Percentiles rank a stretch among this genome's conserved stretches.
phyloP scores from a whole-genome alignment of 139 green algal genomes.

The Closterium sp. region DNA sequence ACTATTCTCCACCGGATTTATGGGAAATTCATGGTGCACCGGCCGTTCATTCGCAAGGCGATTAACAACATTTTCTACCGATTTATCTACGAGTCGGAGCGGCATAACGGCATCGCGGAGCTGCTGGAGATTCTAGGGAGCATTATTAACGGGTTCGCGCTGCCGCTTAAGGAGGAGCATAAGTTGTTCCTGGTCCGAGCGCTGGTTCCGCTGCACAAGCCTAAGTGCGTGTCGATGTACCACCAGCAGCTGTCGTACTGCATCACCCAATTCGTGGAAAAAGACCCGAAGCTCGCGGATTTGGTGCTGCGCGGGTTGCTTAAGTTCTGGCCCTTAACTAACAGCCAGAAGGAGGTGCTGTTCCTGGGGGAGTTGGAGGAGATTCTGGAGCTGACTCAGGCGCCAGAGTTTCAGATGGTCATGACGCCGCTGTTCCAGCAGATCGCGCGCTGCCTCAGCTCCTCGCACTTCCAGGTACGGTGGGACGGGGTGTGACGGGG shows the following conservation, averaged over 20 bases:
- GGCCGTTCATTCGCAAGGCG: slow-evolving; percentile 96
- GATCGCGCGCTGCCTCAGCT: slow-evolving; percentile 86
- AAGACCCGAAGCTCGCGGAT: slow-evolving; percentile 94
- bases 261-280: slow-evolving; percentile 99
- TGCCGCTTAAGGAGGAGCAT: slow-evolving; percentile 93
- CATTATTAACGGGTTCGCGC: slow-evolving; percentile 99
- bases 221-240: slow-evolving; percentile 96
- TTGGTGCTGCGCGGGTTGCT: slow-evolving; percentile 84
- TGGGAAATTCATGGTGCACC: too few species aligned
- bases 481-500: background rate
- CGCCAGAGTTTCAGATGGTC: slow-evolving; percentile 87
- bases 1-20: too few species aligned
- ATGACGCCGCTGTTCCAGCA: slow-evolving; percentile 91
- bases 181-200: slow-evolving; percentile 82
- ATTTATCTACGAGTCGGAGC: slow-evolving; percentile 99
- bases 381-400: slow-evolving; percentile 92
- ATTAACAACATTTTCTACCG: slow-evolving; percentile 99
- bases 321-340: slow-evolving; percentile 97
- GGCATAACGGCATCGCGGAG: slow-evolving; percentile 97
- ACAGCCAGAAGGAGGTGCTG: slow-evolving; percentile 98
- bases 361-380: slow-evolving; percentile 98
- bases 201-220: slow-evolving; percentile 98
- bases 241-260: slow-evolving; percentile 98
- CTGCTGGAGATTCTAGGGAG: slow-evolving; percentile 90
- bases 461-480: slow-evolving; percentile 57